Percentiles rank a stretch among this genome's conserved stretches.
phyloP scores from a whole-genome alignment of 495 filamentous ascomycete genomes.

The Pyrenula aspistea region DNA sequence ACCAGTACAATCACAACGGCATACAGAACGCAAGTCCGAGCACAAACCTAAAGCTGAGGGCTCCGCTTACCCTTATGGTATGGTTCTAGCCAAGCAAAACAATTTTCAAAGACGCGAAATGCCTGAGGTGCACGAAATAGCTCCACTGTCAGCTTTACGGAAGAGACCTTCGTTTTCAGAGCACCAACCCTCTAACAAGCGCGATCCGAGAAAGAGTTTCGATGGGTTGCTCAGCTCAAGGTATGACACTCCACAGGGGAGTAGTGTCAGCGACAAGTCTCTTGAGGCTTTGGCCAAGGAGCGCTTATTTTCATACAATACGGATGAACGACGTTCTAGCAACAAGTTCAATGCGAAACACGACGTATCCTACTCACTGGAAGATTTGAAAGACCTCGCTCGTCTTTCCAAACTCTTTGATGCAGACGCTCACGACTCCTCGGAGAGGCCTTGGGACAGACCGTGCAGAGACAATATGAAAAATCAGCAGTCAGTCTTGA shows the following conservation, averaged over 20 bases:
- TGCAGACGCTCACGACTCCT: too few species aligned
- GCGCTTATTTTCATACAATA: not conserved
- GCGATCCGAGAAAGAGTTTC: too few species aligned
- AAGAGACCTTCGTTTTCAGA: too few species aligned
- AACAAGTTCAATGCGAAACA: constrained; percentile 1
- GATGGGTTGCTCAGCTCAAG: too few species aligned
- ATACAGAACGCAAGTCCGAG: not conserved
- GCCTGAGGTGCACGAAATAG: too few species aligned
- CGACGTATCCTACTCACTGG: not conserved
- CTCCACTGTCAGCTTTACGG: too few species aligned
- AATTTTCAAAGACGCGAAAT: not conserved
- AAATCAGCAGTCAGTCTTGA: too few species aligned
- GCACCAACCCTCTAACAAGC: too few species aligned
- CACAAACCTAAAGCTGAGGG: too few species aligned
- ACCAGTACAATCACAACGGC: not conserved
- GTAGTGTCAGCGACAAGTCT: not conserved
- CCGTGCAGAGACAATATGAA: too few species aligned
- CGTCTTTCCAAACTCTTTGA: too few species aligned
- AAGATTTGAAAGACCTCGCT: constrained; percentile 1
- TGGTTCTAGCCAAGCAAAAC: not conserved
- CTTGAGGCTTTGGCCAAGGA: not conserved
- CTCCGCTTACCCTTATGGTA: not conserved
- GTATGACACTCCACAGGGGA: not conserved
- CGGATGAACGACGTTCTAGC: not conserved
- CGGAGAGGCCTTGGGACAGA: too few species aligned